Evolutionary conservation across 1,139 yeast genomes (phyloP), one percentile per base, ranked within the genome.

Genomic region (Taphrina deformans): DNA sequence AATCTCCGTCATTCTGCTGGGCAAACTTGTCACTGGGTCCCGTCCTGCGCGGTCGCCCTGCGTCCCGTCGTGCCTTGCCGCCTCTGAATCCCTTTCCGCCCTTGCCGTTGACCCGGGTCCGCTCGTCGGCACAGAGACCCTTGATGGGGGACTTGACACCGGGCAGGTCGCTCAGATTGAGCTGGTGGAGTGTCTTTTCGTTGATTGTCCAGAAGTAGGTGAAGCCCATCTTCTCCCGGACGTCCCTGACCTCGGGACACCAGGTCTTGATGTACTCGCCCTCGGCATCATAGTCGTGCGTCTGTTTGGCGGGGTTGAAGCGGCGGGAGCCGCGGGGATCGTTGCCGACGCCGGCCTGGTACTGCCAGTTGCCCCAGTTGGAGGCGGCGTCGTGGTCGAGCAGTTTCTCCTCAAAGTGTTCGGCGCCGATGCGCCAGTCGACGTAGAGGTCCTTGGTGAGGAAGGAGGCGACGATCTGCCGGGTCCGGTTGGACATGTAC

Each of bases 361-460:
- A 59, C 35, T 59, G 84, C 87, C 87, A 83, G 1, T 86, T 86
- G 3, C 84, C 85, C 65, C 80, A 78, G 70, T 83, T 83, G 53
- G 83, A 80, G 24, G 83, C 79, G 69, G 82, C 79, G 71, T 83
- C 87, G 26, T 81, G 81, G 71, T 83, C 87, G 1, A 82, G 73
- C 50, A 83, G 74, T 66, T 78, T 77, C 67, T 77, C 77, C 72
- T 80, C 76, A 70, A 83, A 83, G 74, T 79, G 83, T 38, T 76
- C 74, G 69, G 82, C 85, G 0, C 87, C 87, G 70, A 78, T 75
- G 60, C 85, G 77, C 84, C 85, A 83, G 71, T 83, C 86, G 31
- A 82, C 75, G 27, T 81, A 74, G 33, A 83, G 72, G 69, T 83
- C 81, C 70, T 83, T 83, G n/a, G 82, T 71, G 52, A 83, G 74